Evolutionary conservation across 2,329 filamentous ascomycete species (phyloP), one percentile per base, ranked within the genome.

Genomic region (Fusarium zealandicum): DNA sequence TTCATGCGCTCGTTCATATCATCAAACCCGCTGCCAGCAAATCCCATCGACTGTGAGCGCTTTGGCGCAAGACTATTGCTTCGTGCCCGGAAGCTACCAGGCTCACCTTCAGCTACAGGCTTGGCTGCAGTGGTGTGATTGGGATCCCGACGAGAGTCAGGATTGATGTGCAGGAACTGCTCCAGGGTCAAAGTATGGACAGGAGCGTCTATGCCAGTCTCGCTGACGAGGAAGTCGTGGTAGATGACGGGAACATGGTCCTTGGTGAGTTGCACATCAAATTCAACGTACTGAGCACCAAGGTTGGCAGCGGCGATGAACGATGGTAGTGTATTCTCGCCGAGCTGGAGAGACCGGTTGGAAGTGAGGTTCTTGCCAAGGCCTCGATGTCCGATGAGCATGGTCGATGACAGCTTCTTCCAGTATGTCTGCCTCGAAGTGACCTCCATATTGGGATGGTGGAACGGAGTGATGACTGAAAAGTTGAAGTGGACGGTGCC

Each of bases 241-340:
- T 99, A 99, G 68, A 99, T 96, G 61, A 99, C 93, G 0, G 95
- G 95, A 2, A 99, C 92, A 67, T 96, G 92, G 70, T 99, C 95
- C 70, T 99, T 99, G n/a, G 95, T 99, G 32, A 99, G 80, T 72
- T 99, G 95, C 1, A 99, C 95, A 71, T 99, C 95, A 68, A 90
- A 88, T 65, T 88, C 85, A 39, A 89, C 85, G 64, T 88, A 89
- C 50, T 88, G 83, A 3, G 86, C 95, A 8, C 95, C 95, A 44
- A 99, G 76, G 64, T 97, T 98, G 36, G 93, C 93, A 2, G 95
- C 95, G 3, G 93, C 92, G 69, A 98, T 96, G 75, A 99, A 99
- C 0, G 95, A 98, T 50, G 89, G 90, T 20, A 99, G 82, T 0
- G 95, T 99, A 72, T 99, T 99, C 75, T 99, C 95, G 54, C 95